phyloP scores from a whole-genome alignment of 176 grass and related monocot genomes.

The Bolboschoenus planiculmis region DNA sequence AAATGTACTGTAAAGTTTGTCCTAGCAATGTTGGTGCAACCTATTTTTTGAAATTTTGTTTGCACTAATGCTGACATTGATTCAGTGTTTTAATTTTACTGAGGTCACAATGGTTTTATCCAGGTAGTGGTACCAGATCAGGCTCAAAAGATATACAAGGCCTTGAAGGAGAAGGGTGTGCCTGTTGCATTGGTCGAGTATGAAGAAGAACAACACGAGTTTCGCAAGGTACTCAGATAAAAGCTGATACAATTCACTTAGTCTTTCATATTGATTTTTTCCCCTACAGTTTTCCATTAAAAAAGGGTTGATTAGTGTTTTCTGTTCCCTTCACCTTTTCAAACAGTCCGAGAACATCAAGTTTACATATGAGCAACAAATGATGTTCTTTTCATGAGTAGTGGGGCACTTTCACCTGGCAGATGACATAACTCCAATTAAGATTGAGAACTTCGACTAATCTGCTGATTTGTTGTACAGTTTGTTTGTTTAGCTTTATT shows the following conservation, averaged over 20 bases:
- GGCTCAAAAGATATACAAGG: slow-evolving; percentile 33
- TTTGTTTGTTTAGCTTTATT: not conserved
- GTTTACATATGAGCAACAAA: slow-evolving; percentile 74
- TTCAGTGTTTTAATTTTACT: not conserved
- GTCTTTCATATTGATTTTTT: not conserved
- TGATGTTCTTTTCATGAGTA: slow-evolving; percentile 64
- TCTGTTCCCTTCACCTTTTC: not conserved
- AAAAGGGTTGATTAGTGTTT: not conserved
- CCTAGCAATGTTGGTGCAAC: not conserved
- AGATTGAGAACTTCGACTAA: slow-evolving; percentile 83
- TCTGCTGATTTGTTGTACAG: not conserved
- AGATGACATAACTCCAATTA: slow-evolving; percentile 67
- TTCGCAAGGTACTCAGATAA: slow-evolving; percentile 31
- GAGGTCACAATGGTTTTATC: not conserved
- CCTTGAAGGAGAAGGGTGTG: slow-evolving; percentile 38
- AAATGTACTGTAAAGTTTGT: not conserved
- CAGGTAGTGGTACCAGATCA: slow-evolving; percentile 42
- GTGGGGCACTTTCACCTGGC: slow-evolving; percentile 79
- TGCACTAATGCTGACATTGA: not conserved
- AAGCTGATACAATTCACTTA: not conserved
- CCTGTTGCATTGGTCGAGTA: slow-evolving; percentile 48
- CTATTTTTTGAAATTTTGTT: not conserved
- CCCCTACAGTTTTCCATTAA: not conserved
- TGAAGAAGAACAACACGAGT: slow-evolving; percentile 44
- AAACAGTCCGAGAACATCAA: slow-evolving; percentile 54